A percentile compares a stretch with the other conserved stretches of the same genome.
phyloP scores from a whole-genome alignment of 2,329 filamentous ascomycete genomes.

The Colletotrichum liaoningense region DNA sequence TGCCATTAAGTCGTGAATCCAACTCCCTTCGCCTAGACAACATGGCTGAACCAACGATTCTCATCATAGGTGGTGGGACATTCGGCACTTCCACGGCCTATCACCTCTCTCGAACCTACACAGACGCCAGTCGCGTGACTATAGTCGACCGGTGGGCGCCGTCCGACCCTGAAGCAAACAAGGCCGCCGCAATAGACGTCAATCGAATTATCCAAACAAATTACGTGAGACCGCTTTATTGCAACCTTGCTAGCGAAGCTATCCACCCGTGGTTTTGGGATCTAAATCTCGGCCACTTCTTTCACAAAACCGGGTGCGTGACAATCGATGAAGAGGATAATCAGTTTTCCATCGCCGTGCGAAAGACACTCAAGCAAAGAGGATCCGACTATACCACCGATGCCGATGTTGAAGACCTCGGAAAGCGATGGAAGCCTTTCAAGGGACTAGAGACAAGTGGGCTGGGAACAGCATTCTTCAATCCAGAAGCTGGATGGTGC shows the following conservation, averaged over 20 bases:
- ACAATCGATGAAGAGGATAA: constrained; percentile 5
- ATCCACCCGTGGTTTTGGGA: constrained; percentile 35
- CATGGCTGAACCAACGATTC: constrained; percentile 30
- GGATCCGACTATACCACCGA: constrained; percentile 23
- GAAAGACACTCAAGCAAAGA: constrained; percentile 4
- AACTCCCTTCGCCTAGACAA: too few relatives aligned
- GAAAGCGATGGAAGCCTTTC: background rate
- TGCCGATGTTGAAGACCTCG: background rate
- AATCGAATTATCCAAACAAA: constrained; percentile 52
- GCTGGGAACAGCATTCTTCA: constrained; percentile 12
- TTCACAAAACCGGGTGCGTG: constrained; percentile 22
- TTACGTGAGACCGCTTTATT: constrained; percentile 45
- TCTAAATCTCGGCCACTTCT: constrained; percentile 15
- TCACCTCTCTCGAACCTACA: constrained; percentile 47
- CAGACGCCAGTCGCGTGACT: constrained; percentile 28
- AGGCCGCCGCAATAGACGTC: constrained; percentile 45
- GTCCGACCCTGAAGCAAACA: constrained; percentile 12
- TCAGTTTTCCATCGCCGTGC: background rate
- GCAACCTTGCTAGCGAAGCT: constrained; percentile 46
- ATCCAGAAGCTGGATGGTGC: constrained; percentile 27
- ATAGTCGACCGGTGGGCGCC: constrained; percentile 22
- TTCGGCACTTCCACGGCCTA: constrained; percentile 63
- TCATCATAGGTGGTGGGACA: constrained; percentile 62
- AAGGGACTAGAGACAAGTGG: background rate
- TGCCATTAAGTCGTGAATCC: background rate